Evolutionary conservation across 2,329 filamentous ascomycete genomes (phyloP).

Genomic region (Fusarium sororula): DNA sequence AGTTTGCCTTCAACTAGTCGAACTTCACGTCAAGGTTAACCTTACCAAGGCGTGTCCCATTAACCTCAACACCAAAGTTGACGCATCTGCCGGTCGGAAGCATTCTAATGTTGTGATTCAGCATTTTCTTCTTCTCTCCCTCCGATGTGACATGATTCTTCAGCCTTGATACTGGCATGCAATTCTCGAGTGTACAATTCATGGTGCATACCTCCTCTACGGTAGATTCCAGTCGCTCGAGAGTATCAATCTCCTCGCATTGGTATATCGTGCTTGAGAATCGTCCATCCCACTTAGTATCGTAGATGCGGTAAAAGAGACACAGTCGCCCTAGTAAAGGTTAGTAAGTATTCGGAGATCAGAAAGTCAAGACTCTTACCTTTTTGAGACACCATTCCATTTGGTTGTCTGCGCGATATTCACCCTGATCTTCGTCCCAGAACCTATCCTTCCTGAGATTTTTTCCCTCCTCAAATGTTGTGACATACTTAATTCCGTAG

Average conservation of each 20-base stretch:
- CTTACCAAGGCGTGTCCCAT: neutral
- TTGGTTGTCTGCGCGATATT: neutral
- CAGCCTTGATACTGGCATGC: neutral
- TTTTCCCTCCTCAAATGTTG: neutral
- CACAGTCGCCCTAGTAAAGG: neutral
- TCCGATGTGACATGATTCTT: neutral
- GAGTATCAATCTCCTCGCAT: neutral
- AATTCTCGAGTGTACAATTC: neutral
- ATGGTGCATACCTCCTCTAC: neutral
- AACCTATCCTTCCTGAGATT: neutral
- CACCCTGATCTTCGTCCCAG: neutral
- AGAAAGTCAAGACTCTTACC: neutral
- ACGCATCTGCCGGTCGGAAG: neutral
- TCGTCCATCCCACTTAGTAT: neutral
- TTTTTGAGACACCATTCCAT: neutral
- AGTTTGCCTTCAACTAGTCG: accelerated
- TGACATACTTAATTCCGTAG: accelerated
- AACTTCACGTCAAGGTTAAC: neutral
- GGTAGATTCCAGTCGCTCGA: neutral
- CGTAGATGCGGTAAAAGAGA: neutral
- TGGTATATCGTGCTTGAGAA: neutral
- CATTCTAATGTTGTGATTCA: neutral
- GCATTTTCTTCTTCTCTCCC: neutral
- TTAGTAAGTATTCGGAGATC: neutral
- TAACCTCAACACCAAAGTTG: neutral